Percentiles rank a stretch among this genome's conserved stretches.
These are phyloP conservation scores for Hypoxylon fuscum DNA, from an alignment of 495 filamentous ascomycete species.

Conservation along the genomic window DNA sequence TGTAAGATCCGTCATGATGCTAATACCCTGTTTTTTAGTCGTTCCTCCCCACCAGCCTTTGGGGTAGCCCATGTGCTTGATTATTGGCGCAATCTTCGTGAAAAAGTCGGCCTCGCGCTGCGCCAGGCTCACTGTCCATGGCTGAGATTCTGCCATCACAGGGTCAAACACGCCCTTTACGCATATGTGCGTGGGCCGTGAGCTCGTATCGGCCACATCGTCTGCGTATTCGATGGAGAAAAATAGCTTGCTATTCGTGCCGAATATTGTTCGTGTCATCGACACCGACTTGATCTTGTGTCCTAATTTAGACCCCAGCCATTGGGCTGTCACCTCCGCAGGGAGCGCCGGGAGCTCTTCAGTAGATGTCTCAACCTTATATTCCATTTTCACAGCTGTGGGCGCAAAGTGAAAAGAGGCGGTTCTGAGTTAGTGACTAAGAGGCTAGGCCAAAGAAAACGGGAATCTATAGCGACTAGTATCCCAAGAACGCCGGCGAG, in stretches of 20 bases:
- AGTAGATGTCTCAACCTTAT: slow-evolving; percentile 1
- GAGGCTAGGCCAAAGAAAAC: no score
- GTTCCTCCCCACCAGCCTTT: slow-evolving; percentile 47
- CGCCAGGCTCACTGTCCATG: slow-evolving; percentile 46
- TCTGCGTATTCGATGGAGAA: slow-evolving; percentile 42
- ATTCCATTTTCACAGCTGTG: slow-evolving; percentile 18
- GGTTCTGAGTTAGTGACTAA: no score
- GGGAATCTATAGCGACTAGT: no score
- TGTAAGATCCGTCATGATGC: slow-evolving; percentile 49
- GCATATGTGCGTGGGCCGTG: slow-evolving; percentile 41
- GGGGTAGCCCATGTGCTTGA: slow-evolving; percentile 45
- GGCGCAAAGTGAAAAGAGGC: no score
- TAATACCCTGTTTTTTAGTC: slow-evolving; percentile 43
- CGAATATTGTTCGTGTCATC: slow-evolving; percentile 38
- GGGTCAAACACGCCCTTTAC: slow-evolving; percentile 50
- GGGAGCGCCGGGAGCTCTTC: slow-evolving; percentile 46
- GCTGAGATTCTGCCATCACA: slow-evolving; percentile 39
- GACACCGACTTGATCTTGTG: slow-evolving; percentile 42
- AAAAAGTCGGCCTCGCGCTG: slow-evolving; percentile 51
- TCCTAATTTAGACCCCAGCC: slow-evolving; percentile 50
- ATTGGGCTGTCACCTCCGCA: slow-evolving; percentile 50
- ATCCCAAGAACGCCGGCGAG: no score
- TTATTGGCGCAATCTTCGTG: slow-evolving; percentile 40
- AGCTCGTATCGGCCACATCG: slow-evolving; percentile 24
- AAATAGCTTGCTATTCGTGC: slow-evolving; percentile 47